A percentile compares a stretch with the other conserved stretches of the same genome.
These are phyloP conservation scores for Mycena galericulata DNA, from an alignment of 768 basidiomycete genomes.

Conservation along the genomic window DNA sequence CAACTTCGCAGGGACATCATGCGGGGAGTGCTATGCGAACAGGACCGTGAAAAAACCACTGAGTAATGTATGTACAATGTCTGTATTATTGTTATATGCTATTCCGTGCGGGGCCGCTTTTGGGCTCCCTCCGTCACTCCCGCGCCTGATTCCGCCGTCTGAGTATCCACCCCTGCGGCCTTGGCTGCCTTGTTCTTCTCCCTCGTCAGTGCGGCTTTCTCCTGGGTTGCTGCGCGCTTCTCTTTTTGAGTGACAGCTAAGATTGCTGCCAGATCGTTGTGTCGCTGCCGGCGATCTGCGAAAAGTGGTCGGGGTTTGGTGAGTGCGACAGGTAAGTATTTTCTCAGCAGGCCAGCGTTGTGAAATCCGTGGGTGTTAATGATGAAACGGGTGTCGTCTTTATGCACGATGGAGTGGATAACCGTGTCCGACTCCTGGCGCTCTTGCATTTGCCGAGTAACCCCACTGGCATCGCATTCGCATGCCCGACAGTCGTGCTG, in stretches of 20 bases:
- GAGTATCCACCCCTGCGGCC: not conserved
- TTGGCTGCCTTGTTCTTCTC: slow-evolving; percentile 2
- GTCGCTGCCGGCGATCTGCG: not conserved
- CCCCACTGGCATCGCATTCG: slow-evolving; percentile 29
- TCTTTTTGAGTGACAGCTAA: not conserved
- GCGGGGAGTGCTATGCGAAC: not conserved
- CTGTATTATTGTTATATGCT: not conserved
- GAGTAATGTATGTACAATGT: not conserved
- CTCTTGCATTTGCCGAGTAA: slow-evolving; percentile 27
- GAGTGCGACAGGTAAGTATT: slow-evolving; percentile 8
- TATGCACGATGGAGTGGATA: slow-evolving; percentile 35
- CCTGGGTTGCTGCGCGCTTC: not conserved
- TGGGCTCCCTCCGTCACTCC: not conserved
- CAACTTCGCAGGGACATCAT: not conserved
- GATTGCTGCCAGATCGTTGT: not conserved
- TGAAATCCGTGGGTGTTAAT: slow-evolving; percentile 44
- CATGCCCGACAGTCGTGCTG: slow-evolving; percentile 36
- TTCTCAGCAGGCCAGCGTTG: slow-evolving; percentile 37
- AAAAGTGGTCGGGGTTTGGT: not conserved
- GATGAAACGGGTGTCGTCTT: slow-evolving; percentile 35
- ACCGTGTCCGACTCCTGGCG: slow-evolving; percentile 17
- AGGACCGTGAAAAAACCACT: too few species aligned
- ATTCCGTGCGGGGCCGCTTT: not conserved
- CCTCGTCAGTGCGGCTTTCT: not conserved
- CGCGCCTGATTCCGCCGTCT: too few species aligned